Base-by-base conservation (phyloP, 116 monocot genomes). In the Trichopus zeylanicus region DNA sequence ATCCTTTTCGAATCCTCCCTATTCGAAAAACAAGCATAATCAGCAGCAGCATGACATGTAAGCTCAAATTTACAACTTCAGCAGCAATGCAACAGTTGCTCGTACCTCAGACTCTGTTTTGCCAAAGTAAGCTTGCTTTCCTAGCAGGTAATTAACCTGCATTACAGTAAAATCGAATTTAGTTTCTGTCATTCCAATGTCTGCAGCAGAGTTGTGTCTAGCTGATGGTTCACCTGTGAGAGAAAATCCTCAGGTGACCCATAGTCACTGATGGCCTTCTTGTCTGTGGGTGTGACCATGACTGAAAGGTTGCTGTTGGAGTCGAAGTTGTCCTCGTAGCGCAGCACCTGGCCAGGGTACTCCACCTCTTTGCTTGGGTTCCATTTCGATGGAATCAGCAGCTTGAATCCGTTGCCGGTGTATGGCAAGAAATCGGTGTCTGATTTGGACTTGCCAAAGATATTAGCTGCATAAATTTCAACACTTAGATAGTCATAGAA, bases 301-400 rank as follows among this genome's bases (percentile, higher is more conserved):
- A 95, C 90, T 19, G 67, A 5, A 42, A 95, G 61, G 65, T 86
- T 73, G 81, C 78, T 86, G 73, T 53, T 76, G 35, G 86, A 0
- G 26, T 95, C 95, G 18, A 81, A 89, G 76, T 86, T 89, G 74
- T 95, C 95, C 56, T 95, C 95, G 26, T 76, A 95, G 52, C 86
- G 63, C 54, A 95, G 70, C 6, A 95, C 95, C 70, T 89, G 89
- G 13, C 95, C 89, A 0, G 90, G 90, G 72, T 27, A 89, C 71
- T 95, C 95, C 25, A 59, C 60, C 81, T 95, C 95, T 53, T 77
- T 89, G 95, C 95, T 95, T 7, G 75, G 75, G 78, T 84, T 95
- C 95, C 95, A 95, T 59, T 89, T 95, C 0, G 89, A 39, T 20
- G 95, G 95, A 23, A 94, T 76, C 59, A 56, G 22, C 32, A 94